Evolutionary conservation across 2,329 filamentous ascomycete genomes (phyloP), one percentile per base, ranked within the genome.

Genomic region (Dothideomycetes sp.): DNA sequence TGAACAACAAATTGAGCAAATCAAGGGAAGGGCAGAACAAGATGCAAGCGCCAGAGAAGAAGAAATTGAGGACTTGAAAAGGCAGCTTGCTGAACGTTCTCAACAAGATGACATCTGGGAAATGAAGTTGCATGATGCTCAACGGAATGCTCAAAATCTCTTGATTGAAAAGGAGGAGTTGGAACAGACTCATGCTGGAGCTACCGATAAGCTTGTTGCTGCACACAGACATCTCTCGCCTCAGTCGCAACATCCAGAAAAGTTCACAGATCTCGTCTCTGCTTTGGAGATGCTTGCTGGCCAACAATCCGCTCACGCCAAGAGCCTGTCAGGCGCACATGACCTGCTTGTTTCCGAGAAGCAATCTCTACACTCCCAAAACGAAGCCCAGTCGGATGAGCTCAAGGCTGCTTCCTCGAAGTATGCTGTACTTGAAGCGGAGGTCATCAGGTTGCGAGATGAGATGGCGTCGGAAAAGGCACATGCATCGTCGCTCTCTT

Each of bases 21-120:
- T 62, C 66, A 11, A 70, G 78, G 39, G 55, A 69, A 30, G 65
- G 64, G 46, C 32, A 3, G 37, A 36, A 16, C 22, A 47, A 5
- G 38, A 43, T 19, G 42, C 39, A 18, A 32, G 31, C 4, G 61
- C 80, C 33, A 63, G 78, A n/a, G 73, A 70, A 52, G 69, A 77
- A 2, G 77, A 88, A 49, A 69, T 78, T 39, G 78, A 78, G 40
- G 64, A 68, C 31, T 65, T 81, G 1, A 71, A 78, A 42, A 62
- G 66, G 24, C 68, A 69, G 11, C 54, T 76, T 8, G 44, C 53
- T 33, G 40, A 27, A 7, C 12, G 12, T 12, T 12, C 7, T 7
- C 22, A 27, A 27, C 22, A 12, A 27, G 22, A 27, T 12, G 22
- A 27, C 7, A 7, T 7, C 7, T 7, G 22, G 12, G 22, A 27